phyloP scores from a whole-genome alignment of 768 basidiomycete species.

The Cyclocybe cylindracea region DNA sequence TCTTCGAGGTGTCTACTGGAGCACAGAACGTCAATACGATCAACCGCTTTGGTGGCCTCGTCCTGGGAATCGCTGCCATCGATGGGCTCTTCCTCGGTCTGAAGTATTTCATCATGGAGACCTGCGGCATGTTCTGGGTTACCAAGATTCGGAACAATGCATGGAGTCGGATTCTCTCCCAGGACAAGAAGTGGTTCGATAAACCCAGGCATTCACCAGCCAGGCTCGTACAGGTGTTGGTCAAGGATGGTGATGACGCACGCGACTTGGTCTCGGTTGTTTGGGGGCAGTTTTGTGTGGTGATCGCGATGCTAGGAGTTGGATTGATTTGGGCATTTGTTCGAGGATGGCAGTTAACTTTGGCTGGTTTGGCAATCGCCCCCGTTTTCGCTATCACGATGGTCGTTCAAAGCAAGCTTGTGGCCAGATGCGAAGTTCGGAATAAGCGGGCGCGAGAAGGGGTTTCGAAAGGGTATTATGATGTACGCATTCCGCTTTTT shows the following conservation, averaged over 20 bases:
- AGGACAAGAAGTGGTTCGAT: conserved; percentile 28
- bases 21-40: conserved; percentile 62
- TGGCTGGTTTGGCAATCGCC: conserved; percentile 85
- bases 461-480: conserved; percentile 83
- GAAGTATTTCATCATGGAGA: conserved; percentile 84
- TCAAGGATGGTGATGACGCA: conserved; percentile 78
- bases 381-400: conserved; percentile 81
- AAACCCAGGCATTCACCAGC: conserved; percentile 43
- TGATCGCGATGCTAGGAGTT: conserved; percentile 58
- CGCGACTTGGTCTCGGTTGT: conserved; percentile 45
- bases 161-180: not conserved
- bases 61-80: conserved; percentile 69
- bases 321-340: conserved; percentile 92
- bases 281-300: conserved; percentile 5
- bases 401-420: conserved; percentile 71
- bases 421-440: conserved; percentile 67
- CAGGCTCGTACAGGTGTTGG: conserved; percentile 57
- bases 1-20: conserved; percentile 74
- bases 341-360: conserved; percentile 88
- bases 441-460: conserved; percentile 88
- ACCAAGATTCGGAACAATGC: not conserved
- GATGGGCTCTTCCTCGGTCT: conserved; percentile 76
- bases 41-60: conserved; percentile 71
- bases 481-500: conserved; percentile 47
- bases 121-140: conserved; percentile 14